A percentile compares a stretch with the other conserved stretches of the same genome.
Evolutionary conservation across 129 eudicot species (phyloP).

Genomic region (Flaveria sonorensis): DNA sequence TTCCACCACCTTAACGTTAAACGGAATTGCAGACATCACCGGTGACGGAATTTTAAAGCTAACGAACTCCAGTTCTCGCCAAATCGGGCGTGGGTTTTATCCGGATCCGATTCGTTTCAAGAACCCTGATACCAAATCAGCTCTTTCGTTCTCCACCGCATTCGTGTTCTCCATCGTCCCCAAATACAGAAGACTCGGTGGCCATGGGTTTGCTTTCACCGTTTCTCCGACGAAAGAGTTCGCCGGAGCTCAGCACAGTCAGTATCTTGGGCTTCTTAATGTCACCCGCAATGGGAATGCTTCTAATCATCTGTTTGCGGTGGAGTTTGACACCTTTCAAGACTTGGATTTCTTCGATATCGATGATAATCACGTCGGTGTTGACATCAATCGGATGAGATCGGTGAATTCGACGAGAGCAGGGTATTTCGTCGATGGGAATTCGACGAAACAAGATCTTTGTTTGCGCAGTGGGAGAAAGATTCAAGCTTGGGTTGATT

Average conservation of each 20-base stretch:
- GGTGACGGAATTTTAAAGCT: slow-evolving; percentile 42
- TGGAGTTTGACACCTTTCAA: slow-evolving; percentile 76
- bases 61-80: slow-evolving; percentile 44
- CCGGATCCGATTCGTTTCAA: slow-evolving; percentile 52
- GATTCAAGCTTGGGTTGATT: slow-evolving; percentile 67
- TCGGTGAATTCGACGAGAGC: slow-evolving; percentile 48
- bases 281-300: slow-evolving; percentile 42
- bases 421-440: slow-evolving; percentile 43
- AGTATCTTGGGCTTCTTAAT: slow-evolving; percentile 61
- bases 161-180: slow-evolving; percentile 57
- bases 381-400: slow-evolving; percentile 51
- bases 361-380: slow-evolving; percentile 66
- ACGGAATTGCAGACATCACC: slow-evolving; percentile 39
- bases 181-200: slow-evolving; percentile 50
- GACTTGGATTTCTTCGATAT: slow-evolving; percentile 56
- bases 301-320: slow-evolving; percentile 59
- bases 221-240: slow-evolving; percentile 50
- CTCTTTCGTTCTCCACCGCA: slow-evolving; percentile 58
- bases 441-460: slow-evolving; percentile 33
- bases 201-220: slow-evolving; percentile 74
- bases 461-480: slow-evolving; percentile 49
- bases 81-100: slow-evolving; percentile 51
- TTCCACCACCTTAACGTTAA: slow-evolving; percentile 40
- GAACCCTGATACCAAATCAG: slow-evolving; percentile 26
- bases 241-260: slow-evolving; percentile 55